phyloP scores from a whole-genome alignment of 208 protist species.

The Wallacemonas sp. region DNA sequence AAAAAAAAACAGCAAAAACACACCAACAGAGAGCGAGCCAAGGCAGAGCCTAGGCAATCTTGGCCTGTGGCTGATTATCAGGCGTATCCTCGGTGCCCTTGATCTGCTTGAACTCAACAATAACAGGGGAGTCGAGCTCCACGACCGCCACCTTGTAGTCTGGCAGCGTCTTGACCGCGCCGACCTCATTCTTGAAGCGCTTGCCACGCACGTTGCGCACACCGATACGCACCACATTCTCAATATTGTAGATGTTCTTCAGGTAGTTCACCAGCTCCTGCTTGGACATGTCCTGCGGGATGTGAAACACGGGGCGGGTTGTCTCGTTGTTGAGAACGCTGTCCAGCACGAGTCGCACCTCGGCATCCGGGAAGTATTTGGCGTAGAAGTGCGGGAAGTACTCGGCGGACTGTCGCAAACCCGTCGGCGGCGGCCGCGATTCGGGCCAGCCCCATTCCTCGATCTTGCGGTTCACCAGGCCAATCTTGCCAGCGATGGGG shows the following conservation, averaged over 20 bases:
- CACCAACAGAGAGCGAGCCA: too few species aligned
- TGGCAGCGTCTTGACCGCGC: slow-evolving; percentile 72
- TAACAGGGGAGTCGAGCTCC: slow-evolving; percentile 79
- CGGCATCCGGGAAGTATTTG: slow-evolving; percentile 81
- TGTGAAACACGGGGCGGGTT: slow-evolving; percentile 71
- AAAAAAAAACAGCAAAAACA: too few species aligned
- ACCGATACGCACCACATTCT: slow-evolving; percentile 72
- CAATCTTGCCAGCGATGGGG: slow-evolving; percentile 84
- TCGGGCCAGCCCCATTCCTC: slow-evolving; percentile 85
- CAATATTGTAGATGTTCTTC: slow-evolving; percentile 82
- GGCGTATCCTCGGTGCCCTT: slow-evolving; percentile 88
- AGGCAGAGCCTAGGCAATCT: slow-evolving; percentile 56
- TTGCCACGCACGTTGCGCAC: slow-evolving; percentile 74
- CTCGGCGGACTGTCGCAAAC: slow-evolving; percentile 73
- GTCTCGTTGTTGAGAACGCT: slow-evolving; percentile 90
- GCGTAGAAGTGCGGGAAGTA: slow-evolving; percentile 82
- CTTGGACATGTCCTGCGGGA: slow-evolving; percentile 86
- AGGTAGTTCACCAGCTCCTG: slow-evolving; percentile 87
- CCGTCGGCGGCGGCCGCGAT: slow-evolving; percentile 71
- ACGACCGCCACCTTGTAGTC: slow-evolving; percentile 86
- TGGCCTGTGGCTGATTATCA: slow-evolving; percentile 72
- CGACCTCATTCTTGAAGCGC: slow-evolving; percentile 89
- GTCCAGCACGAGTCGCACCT: slow-evolving; percentile 81
- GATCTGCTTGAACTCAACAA: slow-evolving; percentile 86
- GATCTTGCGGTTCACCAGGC: slow-evolving; percentile 72